Evolutionary conservation across 1,139 yeast genomes (phyloP), one percentile per base, ranked within the genome.

Genomic region (Candida sanyaensis): DNA sequence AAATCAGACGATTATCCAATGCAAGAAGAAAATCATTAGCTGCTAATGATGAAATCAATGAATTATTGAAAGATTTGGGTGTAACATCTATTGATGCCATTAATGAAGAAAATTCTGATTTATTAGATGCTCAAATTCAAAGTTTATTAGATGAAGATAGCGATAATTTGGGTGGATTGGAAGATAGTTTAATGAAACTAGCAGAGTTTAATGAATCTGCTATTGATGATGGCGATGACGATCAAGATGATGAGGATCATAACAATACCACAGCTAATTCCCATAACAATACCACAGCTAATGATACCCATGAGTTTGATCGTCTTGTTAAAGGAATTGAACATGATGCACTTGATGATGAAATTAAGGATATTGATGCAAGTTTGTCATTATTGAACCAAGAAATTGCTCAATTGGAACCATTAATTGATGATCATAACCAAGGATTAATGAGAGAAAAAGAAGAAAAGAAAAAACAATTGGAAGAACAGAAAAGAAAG

Each of bases 11-110:
- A 42, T 59, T 72, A 42, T 69, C 77, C 2, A 65, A 63, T 46
- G 72, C 76, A 1, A 58, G 78, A 47, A 62, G 75, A 42, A 72
- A 71, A 52, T 71, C 78, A 12, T 56, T 69, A 38, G 77, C 77
- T 6, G 68, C 77, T 8, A 66, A 64, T 48, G 78, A 73, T 45
- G 80, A 75, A 57, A 66, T 75, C 36, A 65, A 60, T 47, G 73
- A 72, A 39, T 64, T 75, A 13, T 58, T 75, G 38, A 62, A 64
- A 37, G 78, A 73, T 50, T 59, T 74, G 37, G 76, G 75, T 3
- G 71, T 69, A 2, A 58, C 65, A n/a, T 63, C 71, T 4, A 64
- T 73, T 34, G 73, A 68, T 45, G 75, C 66, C 23, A 64, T 68
- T 6, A 72, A 65, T 39, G 73, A 70, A 47, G 73, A 68, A 36